phyloP scores from a whole-genome alignment of 2,329 filamentous ascomycete species.

The Arthroderma uncinatum region DNA sequence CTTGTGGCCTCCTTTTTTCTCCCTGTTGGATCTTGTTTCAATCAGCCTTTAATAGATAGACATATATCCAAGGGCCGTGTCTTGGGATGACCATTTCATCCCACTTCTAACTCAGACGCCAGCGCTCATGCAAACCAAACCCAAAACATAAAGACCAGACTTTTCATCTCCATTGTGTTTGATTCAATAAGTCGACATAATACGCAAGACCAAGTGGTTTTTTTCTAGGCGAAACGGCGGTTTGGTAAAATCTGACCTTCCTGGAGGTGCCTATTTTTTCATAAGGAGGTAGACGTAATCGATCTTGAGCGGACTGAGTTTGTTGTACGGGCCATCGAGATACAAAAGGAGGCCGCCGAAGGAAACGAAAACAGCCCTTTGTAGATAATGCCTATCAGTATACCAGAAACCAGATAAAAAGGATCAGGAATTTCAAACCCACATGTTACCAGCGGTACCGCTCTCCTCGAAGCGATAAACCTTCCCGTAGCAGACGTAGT shows the following conservation, averaged over 20 bases:
- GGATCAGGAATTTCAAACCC: constrained; percentile 33
- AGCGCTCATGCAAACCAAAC: constrained; percentile 27
- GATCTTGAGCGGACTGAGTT: constrained; percentile 80
- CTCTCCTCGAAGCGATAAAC: constrained; percentile 43
- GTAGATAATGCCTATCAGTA: constrained; percentile 6
- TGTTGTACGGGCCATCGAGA: constrained; percentile 89
- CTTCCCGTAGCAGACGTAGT: constrained; percentile 44
- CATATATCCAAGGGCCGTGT: not conserved
- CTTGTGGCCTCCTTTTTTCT: not conserved
- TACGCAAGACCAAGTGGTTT: not conserved
- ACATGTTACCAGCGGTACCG: constrained; percentile 71
- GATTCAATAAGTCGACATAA: not conserved
- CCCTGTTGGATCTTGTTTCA: not conserved
- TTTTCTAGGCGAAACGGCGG: not conserved
- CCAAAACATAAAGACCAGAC: not conserved
- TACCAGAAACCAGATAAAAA: constrained; percentile 10
- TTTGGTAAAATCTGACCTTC: not conserved
- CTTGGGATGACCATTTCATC: constrained; percentile 4
- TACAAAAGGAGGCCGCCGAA: constrained; percentile 87
- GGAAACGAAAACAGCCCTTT: constrained; percentile 86
- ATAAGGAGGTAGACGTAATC: constrained; percentile 88
- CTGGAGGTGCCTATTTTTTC: constrained; percentile 58
- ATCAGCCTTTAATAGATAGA: constrained; percentile 5
- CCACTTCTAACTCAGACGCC: constrained; percentile 23
- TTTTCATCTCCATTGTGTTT: not conserved